Percentiles rank a stretch among this genome's conserved stretches.
Evolutionary conservation across 257 asterid genomes (phyloP).

Genomic region (Solanum pimpinellifolium): DNA sequence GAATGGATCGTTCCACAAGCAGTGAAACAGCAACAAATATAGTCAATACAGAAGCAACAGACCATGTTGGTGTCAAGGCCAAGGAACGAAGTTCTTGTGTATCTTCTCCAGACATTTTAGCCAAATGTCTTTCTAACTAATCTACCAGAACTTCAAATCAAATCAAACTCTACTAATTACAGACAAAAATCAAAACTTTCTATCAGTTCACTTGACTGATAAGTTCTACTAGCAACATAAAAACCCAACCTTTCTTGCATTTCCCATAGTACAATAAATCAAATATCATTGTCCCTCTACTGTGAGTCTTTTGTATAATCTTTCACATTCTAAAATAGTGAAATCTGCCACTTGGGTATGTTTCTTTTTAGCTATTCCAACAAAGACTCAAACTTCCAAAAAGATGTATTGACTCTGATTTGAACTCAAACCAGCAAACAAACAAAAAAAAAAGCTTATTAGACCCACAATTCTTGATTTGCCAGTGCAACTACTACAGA

Average conservation of each 20-base stretch:
- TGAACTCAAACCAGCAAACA: not conserved
- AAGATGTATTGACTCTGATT: not conserved
- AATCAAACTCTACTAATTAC: not conserved
- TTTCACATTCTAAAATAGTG: not conserved
- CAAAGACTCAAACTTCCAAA: not conserved
- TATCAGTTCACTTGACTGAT: not conserved
- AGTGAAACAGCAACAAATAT: slow-evolving; percentile 82
- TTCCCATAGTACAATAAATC: not conserved
- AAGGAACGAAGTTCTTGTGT: slow-evolving; percentile 58
- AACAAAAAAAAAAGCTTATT: not conserved
- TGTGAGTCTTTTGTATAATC: not conserved
- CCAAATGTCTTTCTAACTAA: not conserved
- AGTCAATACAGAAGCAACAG: slow-evolving; percentile 87
- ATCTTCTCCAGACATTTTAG: slow-evolving; percentile 37
- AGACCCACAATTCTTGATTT: not conserved
- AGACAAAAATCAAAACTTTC: not conserved
- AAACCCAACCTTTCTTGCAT: not conserved
- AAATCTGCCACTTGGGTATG: slow-evolving; percentile 1
- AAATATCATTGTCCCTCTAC: not conserved
- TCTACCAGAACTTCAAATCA: not conserved
- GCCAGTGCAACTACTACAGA: not conserved
- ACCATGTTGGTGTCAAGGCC: slow-evolving; percentile 97
- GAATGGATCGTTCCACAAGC: slow-evolving; percentile 92
- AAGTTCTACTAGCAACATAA: not conserved
- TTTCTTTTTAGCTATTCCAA: not conserved